Percentiles rank a stretch among this genome's conserved stretches.
phyloP scores from a whole-genome alignment of 2,329 filamentous ascomycete species.

The Pyricularia sp. region DNA sequence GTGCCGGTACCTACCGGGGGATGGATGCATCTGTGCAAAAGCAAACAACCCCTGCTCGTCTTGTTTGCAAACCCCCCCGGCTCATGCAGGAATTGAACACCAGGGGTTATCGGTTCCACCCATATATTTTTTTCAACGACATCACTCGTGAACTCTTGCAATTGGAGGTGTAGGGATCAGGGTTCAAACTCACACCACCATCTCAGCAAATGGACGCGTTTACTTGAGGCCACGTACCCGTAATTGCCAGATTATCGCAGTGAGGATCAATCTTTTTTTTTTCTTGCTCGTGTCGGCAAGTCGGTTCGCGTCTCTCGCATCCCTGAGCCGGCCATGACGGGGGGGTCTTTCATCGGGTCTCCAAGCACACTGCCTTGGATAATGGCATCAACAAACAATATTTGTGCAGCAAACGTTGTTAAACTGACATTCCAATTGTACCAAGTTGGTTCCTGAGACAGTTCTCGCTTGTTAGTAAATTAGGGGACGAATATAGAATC shows the following conservation, averaged over 20 bases:
- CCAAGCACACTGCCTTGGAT: neutral
- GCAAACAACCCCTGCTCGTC: neutral
- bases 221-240: slow-evolving; percentile 2
- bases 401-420: neutral
- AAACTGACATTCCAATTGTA: neutral
- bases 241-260: neutral
- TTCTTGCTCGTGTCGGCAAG: neutral
- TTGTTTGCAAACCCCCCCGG: neutral
- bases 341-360: neutral
- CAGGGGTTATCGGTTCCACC: neutral
- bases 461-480: neutral
- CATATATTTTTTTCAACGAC: slow-evolving; percentile 4
- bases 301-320: neutral
- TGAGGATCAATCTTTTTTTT: neutral
- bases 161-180: slow-evolving; percentile 5
- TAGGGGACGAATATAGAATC: neutral
- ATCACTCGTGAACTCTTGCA: neutral
- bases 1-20: neutral
- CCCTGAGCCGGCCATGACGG: neutral
- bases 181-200: slow-evolving; percentile 3
- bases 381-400: neutral
- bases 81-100: neutral
- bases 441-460: neutral
- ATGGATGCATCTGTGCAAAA: neutral
- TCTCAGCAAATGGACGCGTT: neutral